phyloP scores from a whole-genome alignment of 108 stramenopile species.

The Skeletonema grethae region DNA sequence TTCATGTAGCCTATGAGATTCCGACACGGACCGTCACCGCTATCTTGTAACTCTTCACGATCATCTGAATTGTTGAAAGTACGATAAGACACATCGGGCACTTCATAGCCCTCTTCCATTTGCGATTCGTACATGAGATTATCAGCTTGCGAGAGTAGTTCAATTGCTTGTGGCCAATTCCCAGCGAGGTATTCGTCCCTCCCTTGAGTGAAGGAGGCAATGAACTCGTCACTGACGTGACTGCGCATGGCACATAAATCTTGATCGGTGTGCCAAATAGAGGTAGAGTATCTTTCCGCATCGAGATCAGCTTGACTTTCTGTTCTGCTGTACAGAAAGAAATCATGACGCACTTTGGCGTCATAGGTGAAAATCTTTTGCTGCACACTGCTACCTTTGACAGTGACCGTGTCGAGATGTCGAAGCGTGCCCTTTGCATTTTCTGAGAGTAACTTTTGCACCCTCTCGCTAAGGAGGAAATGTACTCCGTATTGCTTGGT shows the following conservation, averaged over 20 bases:
- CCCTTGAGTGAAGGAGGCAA: slow-evolving; percentile 65
- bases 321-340: slow-evolving; percentile 71
- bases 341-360: slow-evolving; percentile 77
- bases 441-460: slow-evolving; percentile 77
- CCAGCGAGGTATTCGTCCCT: slow-evolving; percentile 74
- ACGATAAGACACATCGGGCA: slow-evolving; percentile 4
- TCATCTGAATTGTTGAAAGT: slow-evolving; percentile 20
- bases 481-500: slow-evolving; percentile 86
- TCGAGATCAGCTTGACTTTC: slow-evolving; percentile 75
- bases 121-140: slow-evolving; percentile 74
- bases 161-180: slow-evolving; percentile 66
- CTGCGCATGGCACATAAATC: slow-evolving; percentile 83
- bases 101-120: slow-evolving; percentile 62
- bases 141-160: slow-evolving; percentile 65
- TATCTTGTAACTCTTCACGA: slow-evolving; percentile 24
- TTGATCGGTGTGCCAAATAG: slow-evolving; percentile 80
- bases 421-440: slow-evolving; percentile 69
- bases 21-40: slow-evolving; percentile 85
- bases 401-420: slow-evolving; percentile 90
- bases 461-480: slow-evolving; percentile 75
- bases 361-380: slow-evolving; percentile 92
- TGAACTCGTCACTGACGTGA: slow-evolving; percentile 79
- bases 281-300: slow-evolving; percentile 56
- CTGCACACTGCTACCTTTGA: slow-evolving; percentile 89
- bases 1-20: slow-evolving; percentile 80